Conservation (phyloP, 2,329 filamentous ascomycete species). For the Aspergillus quadrilineatus region DNA sequence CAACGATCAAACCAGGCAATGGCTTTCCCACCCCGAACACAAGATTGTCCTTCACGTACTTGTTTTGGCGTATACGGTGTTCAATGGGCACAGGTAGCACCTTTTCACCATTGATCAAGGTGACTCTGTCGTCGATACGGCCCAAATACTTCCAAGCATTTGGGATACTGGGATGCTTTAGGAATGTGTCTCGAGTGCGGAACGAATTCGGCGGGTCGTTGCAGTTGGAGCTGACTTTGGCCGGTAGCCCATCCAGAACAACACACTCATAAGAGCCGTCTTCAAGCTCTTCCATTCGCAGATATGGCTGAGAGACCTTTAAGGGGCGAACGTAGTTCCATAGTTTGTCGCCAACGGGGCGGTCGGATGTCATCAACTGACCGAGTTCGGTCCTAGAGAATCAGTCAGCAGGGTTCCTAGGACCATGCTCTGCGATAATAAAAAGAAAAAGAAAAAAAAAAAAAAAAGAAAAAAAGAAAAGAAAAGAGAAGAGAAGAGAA, state of each 20-base stretch:
- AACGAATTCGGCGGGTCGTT: constrained; percentile 56
- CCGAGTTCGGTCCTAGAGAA: constrained; percentile 54
- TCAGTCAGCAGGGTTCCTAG: not conserved
- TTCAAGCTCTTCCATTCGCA: constrained; percentile 41
- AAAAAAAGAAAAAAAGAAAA: not conserved
- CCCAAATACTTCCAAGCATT: constrained; percentile 47
- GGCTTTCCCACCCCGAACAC: constrained; percentile 57
- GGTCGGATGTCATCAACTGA: constrained; percentile 60
- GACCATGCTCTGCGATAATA: not conserved
- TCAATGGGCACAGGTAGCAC: constrained; percentile 52
- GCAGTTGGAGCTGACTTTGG: constrained; percentile 48
- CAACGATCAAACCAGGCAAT: constrained; percentile 55
- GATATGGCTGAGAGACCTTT: constrained; percentile 41
- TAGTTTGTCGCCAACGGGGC: constrained; percentile 52
- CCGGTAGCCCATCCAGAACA: constrained; percentile 35
- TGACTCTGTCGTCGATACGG: constrained; percentile 47
- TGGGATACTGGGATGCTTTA: constrained; percentile 42
- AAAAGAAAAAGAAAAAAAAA: not conserved
- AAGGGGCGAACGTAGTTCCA: constrained; percentile 61
- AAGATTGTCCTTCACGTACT: constrained; percentile 54
- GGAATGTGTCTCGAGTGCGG: constrained; percentile 56
- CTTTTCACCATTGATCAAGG: constrained; percentile 51
- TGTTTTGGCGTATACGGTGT: constrained; percentile 52
- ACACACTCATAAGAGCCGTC: constrained; percentile 41
- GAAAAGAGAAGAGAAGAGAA: not conserved